Evolutionary conservation across 2,329 filamentous ascomycete species (phyloP).

Genomic region (Aspergillus sclerotialis): DNA sequence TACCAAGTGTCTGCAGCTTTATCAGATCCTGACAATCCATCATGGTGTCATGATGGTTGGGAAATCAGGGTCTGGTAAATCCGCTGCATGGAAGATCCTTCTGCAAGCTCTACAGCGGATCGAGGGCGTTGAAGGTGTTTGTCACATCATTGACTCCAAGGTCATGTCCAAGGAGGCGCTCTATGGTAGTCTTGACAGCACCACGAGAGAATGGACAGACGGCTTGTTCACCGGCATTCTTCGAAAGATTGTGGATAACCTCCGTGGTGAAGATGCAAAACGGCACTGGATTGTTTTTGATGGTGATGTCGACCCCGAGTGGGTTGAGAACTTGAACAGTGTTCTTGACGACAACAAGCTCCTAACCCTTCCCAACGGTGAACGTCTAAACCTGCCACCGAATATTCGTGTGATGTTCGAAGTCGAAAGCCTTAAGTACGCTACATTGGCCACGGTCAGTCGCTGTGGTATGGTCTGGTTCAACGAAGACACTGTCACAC

Average conservation of each 20-base stretch:
- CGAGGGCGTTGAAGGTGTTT: slow-evolving; percentile 87
- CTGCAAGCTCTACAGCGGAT: slow-evolving; percentile 86
- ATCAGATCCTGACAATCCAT: slow-evolving; percentile 95
- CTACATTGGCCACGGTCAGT: slow-evolving; percentile 96
- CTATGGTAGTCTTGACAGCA: slow-evolving; percentile 92
- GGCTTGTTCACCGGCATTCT: slow-evolving; percentile 96
- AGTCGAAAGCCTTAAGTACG: slow-evolving; percentile 95
- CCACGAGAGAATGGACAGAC: slow-evolving; percentile 97
- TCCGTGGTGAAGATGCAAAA: slow-evolving; percentile 93
- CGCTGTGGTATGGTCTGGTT: slow-evolving; percentile 99
- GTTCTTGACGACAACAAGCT: slow-evolving; percentile 99
- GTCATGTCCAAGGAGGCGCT: slow-evolving; percentile 99
- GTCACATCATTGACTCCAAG: slow-evolving; percentile 96
- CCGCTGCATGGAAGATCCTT: slow-evolving; percentile 85
- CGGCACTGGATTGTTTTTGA: slow-evolving; percentile 99
- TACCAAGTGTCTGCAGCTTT: slow-evolving; percentile 92
- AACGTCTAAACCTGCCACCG: slow-evolving; percentile 85
- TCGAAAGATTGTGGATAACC: slow-evolving; percentile 96
- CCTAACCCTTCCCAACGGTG: slow-evolving; percentile 91
- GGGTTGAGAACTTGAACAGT: slow-evolving; percentile 99
- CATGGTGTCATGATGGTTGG: slow-evolving; percentile 99
- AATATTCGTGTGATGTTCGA: slow-evolving; percentile 99
- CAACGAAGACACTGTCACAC: slow-evolving; percentile 92
- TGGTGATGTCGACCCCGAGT: slow-evolving; percentile 97
- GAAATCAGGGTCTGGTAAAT: slow-evolving; percentile 95